Percentiles rank a stretch among this genome's conserved stretches.
These are phyloP conservation scores for Ramaria sp. DNA, from an alignment of 768 basidiomycete genomes.

Conservation along the genomic window DNA sequence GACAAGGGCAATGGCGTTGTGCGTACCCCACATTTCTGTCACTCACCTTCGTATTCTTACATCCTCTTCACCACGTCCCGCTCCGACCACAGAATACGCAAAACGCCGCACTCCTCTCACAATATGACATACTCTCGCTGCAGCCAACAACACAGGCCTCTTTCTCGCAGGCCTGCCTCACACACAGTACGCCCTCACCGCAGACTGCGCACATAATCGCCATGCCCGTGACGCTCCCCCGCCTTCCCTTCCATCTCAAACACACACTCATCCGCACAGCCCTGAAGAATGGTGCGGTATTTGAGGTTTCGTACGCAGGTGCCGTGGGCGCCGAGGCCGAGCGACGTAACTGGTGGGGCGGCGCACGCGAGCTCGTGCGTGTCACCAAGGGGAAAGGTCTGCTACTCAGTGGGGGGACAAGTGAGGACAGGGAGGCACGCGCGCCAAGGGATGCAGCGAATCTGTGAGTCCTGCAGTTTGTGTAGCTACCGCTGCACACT, in stretches of 20 bases:
- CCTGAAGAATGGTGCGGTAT: slow-evolving; percentile 70
- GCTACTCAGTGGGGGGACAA: slow-evolving; percentile 59
- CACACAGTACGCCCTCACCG: slow-evolving; percentile 64
- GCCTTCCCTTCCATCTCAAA: slow-evolving; percentile 72
- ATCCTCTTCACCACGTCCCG: neutral
- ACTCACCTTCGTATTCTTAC: neutral
- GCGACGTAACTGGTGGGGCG: slow-evolving; percentile 81
- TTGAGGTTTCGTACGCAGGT: slow-evolving; percentile 72
- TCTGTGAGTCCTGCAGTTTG: slow-evolving; percentile 35
- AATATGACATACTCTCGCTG: slow-evolving; percentile 72
- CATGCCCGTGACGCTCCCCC: slow-evolving; percentile 65
- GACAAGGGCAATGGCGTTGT: slow-evolving; percentile 82
- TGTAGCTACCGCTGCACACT: too few relatives aligned
- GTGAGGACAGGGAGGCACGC: slow-evolving; percentile 51
- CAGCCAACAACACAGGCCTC: slow-evolving; percentile 60
- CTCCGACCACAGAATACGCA: slow-evolving; percentile 45
- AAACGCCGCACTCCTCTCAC: slow-evolving; percentile 47
- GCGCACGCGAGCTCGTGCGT: slow-evolving; percentile 62
- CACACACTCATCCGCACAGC: slow-evolving; percentile 77
- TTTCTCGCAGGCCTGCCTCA: slow-evolving; percentile 72
- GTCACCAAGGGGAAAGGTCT: slow-evolving; percentile 76
- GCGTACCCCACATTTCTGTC: slow-evolving; percentile 13
- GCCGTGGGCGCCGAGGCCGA: slow-evolving; percentile 57
- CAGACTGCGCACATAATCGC: slow-evolving; percentile 75
- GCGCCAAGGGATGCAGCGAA: slow-evolving; percentile 68